Conservation (phyloP, 225 moss, liverwort and hornwort species). For the Climacium dendroides region DNA sequence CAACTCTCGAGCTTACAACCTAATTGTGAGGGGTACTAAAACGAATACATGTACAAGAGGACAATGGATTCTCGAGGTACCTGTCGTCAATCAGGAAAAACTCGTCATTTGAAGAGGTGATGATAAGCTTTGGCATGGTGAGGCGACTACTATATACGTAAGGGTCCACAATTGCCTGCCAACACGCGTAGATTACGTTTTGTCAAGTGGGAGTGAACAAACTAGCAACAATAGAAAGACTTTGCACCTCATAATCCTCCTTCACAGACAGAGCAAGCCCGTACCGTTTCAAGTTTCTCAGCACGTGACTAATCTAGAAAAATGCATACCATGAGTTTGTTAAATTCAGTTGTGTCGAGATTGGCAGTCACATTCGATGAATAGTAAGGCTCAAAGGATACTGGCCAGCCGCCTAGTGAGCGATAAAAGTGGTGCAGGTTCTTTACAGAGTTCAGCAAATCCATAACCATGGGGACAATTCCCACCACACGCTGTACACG, state of each 20-base stretch:
- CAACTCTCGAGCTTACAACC: background rate
- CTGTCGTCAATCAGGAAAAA: conserved; percentile 90
- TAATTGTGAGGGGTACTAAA: background rate
- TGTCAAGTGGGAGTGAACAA: background rate
- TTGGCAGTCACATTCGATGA: conserved; percentile 52
- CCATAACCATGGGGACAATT: conserved; percentile 91
- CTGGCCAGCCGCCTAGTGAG: conserved; percentile 92
- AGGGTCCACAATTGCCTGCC: conserved; percentile 78
- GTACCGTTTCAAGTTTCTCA: background rate
- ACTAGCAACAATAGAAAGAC: background rate
- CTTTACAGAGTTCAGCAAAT: conserved; percentile 47
- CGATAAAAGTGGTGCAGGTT: conserved; percentile 86
- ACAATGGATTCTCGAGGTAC: conserved; percentile 13
- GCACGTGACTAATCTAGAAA: background rate
- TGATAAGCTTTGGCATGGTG: conserved; percentile 72
- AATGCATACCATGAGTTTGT: conserved; percentile 52
- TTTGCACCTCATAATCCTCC: background rate
- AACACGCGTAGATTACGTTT: background rate
- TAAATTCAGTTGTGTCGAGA: conserved; percentile 59
- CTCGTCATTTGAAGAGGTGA: conserved; percentile 85
- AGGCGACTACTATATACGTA: conserved; percentile 61
- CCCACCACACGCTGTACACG: conserved; percentile 76
- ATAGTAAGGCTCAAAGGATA: conserved; percentile 59
- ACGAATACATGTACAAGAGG: background rate
- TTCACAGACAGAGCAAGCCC: background rate